Evolutionary conservation across 2,329 filamentous ascomycete genomes (phyloP).

Genomic region (Colletotrichum incanum): DNA sequence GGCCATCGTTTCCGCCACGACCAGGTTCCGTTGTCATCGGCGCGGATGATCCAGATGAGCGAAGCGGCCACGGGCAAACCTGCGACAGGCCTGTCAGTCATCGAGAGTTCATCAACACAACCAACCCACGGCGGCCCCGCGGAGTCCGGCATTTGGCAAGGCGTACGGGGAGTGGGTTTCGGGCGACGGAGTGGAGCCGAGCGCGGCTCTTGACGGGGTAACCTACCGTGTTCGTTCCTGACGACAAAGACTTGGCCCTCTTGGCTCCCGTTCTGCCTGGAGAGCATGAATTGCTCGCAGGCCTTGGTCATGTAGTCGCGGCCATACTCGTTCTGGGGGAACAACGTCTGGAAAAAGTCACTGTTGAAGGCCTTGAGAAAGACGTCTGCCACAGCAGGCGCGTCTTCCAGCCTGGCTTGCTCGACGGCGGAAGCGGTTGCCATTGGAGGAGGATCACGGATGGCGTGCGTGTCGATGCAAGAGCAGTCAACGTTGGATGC

Average conservation of each 20-base stretch:
- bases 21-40: constrained; percentile 36
- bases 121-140: no score
- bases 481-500: neutral
- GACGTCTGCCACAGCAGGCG: constrained; percentile 29
- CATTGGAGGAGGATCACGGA: neutral
- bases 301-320: constrained; percentile 30
- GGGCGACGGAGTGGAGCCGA: neutral
- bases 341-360: constrained; percentile 37
- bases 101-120: neutral
- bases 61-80: constrained; percentile 22
- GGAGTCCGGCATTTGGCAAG: neutral
- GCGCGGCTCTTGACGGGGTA: neutral
- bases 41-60: constrained; percentile 37
- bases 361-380: constrained; percentile 41
- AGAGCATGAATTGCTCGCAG: constrained; percentile 30
- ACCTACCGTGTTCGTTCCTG: constrained; percentile 28
- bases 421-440: constrained; percentile 15
- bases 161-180: neutral
- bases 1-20: constrained; percentile 41
- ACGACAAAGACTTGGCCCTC: constrained; percentile 39
- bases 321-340: constrained; percentile 39
- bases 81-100: constrained; percentile 7
- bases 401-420: constrained; percentile 31
- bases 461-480: constrained; percentile 1
- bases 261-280: constrained; percentile 18